Evolutionary conservation across 371 early-diverging fungal species (phyloP).

Genomic region (Actinomortierella wolfii): DNA sequence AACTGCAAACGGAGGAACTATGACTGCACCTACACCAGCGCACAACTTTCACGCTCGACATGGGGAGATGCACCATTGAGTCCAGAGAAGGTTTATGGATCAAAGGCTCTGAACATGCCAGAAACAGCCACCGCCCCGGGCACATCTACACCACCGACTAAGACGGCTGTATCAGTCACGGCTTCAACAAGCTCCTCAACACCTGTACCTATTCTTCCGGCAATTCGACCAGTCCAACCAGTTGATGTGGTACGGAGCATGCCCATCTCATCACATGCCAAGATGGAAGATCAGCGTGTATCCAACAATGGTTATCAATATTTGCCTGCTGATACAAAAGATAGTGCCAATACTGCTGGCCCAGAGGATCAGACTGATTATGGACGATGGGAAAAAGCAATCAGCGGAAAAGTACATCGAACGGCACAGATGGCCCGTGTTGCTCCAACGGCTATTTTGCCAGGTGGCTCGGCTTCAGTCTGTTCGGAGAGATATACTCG

Average conservation of each 20-base stretch:
- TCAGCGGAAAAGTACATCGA: too few species aligned
- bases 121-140: neutral
- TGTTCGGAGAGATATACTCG: neutral
- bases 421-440: too few species aligned
- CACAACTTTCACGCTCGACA: conserved; percentile 1
- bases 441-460: too few species aligned
- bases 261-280: conserved; percentile 1
- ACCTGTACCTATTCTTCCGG: neutral
- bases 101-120: neutral
- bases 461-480: too few species aligned
- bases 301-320: too few species aligned
- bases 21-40: conserved; percentile 1
- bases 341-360: too few species aligned
- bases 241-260: conserved; percentile 8
- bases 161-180: neutral
- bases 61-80: conserved; percentile 1
- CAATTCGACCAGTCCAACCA: neutral
- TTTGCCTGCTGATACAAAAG: too few species aligned
- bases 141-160: neutral
- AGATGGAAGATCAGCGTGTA: too few species aligned
- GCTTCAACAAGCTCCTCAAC: neutral
- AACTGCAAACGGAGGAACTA: neutral
- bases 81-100: neutral
- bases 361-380: too few species aligned
- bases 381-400: too few species aligned